Percentiles rank a stretch among this genome's conserved stretches.
Conservation (phyloP, 441 rosid species). For the Sinapis alba region DNA sequence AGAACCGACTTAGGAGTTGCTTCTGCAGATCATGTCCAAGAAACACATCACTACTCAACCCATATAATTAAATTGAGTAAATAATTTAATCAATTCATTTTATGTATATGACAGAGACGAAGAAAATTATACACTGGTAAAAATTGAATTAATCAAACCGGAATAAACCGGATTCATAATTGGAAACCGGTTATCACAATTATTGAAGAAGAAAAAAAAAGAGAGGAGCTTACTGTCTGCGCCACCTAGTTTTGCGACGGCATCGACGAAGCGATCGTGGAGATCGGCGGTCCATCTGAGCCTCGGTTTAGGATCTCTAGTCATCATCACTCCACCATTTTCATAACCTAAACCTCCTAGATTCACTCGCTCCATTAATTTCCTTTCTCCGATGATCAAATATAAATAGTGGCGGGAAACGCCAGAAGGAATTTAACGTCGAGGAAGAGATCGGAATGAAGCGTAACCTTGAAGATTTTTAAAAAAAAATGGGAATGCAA, state of each 20-base stretch:
- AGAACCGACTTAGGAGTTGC: slow-evolving; percentile 93
- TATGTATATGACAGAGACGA: not conserved
- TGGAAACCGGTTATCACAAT: slow-evolving; percentile 8
- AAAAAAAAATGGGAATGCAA: slow-evolving; percentile 5
- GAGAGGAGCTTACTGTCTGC: slow-evolving; percentile 53
- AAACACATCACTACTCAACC: not conserved
- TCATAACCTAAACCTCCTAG: slow-evolving; percentile 42
- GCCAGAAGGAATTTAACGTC: not conserved
- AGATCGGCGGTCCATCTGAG: slow-evolving; percentile 78
- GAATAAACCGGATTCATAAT: slow-evolving; percentile 9
- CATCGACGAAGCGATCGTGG: slow-evolving; percentile 71
- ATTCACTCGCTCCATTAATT: slow-evolving; percentile 53
- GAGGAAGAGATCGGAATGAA: not conserved
- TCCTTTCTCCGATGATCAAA: not conserved
- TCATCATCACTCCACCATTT: slow-evolving; percentile 75
- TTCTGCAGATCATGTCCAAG: slow-evolving; percentile 41
- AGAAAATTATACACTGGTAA: not conserved
- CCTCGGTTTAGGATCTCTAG: slow-evolving; percentile 77
- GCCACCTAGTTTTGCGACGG: slow-evolving; percentile 75
- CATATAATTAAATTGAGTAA: not conserved
- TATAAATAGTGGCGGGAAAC: slow-evolving; percentile 30
- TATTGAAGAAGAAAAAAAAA: not conserved
- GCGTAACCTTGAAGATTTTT: not conserved
- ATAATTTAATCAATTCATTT: not conserved
- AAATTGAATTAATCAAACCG: not conserved